A percentile compares a stretch with the other conserved stretches of the same genome.
These are phyloP conservation scores for Hypoxylon sp. DNA, from an alignment of 2,329 filamentous ascomycete species.

Conservation along the genomic window DNA sequence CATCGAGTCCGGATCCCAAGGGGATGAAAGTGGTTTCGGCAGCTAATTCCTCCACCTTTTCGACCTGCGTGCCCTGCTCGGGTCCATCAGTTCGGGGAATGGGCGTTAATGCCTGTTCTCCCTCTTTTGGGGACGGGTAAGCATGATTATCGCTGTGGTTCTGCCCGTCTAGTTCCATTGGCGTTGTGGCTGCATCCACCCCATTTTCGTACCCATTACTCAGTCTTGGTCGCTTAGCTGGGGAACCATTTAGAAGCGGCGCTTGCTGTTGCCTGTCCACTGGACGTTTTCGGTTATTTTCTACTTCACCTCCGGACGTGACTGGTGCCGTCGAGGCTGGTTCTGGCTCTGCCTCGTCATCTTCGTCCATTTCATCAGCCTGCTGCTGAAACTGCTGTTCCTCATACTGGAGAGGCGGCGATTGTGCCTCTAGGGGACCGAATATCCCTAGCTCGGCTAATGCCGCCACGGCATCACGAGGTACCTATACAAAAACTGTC, in stretches of 20 bases:
- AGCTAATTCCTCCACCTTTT: constrained; percentile 71
- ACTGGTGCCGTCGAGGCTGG: constrained; percentile 41
- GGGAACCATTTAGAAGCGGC: constrained; percentile 65
- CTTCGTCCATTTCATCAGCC: constrained; percentile 52
- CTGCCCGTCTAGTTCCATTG: constrained; percentile 70
- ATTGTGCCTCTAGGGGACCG: constrained; percentile 64
- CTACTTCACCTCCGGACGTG: constrained; percentile 53
- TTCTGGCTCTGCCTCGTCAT: constrained; percentile 46
- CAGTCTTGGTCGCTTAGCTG: constrained; percentile 68
- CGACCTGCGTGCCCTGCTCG: constrained; percentile 72
- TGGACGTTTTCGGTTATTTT: constrained; percentile 64
- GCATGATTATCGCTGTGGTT: constrained; percentile 63
- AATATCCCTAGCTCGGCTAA: constrained; percentile 66
- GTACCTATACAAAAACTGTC: constrained; percentile 61
- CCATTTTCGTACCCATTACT: constrained; percentile 72
- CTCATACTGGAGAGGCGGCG: constrained; percentile 51
- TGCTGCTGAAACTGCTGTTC: constrained; percentile 48
- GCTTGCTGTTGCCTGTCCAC: constrained; percentile 59
- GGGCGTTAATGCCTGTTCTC: constrained; percentile 66
- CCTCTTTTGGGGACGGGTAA: constrained; percentile 73
- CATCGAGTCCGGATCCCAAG: constrained; percentile 56
- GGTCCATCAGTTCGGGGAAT: constrained; percentile 69
- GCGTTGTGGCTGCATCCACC: constrained; percentile 63
- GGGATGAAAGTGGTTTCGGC: constrained; percentile 71
- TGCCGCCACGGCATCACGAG: constrained; percentile 61